phyloP scores from a whole-genome alignment of 768 basidiomycete species.

The Tricholoma hemisulphureum region DNA sequence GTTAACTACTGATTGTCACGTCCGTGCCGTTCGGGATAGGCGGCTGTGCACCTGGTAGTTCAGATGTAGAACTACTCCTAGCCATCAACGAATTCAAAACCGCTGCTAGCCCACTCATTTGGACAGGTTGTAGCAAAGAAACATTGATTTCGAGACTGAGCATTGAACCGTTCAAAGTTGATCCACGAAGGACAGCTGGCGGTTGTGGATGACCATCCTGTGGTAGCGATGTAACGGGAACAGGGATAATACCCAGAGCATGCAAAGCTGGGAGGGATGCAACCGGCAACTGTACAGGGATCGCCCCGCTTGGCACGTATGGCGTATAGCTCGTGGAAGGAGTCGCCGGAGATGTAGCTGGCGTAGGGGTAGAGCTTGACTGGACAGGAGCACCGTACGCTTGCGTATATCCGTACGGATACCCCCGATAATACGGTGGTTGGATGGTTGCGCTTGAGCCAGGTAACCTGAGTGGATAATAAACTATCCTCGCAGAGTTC shows the following conservation, averaged over 20 bases:
- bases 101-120: constrained; percentile 73
- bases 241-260: constrained; percentile 70
- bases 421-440: constrained; percentile 61
- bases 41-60: not conserved
- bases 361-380: constrained; percentile 33
- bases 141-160: constrained; percentile 79
- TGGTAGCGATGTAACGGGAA: constrained; percentile 54
- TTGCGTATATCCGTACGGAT: constrained; percentile 65
- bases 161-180: constrained; percentile 68
- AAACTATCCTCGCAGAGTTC: constrained; percentile 42
- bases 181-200: constrained; percentile 73
- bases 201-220: constrained; percentile 60
- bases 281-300: constrained; percentile 72
- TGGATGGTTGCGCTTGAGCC: constrained; percentile 33
- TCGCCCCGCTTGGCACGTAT: constrained; percentile 39
- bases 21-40: not conserved
- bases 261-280: constrained; percentile 63
- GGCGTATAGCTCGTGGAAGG: constrained; percentile 33
- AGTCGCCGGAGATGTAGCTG: constrained; percentile 26
- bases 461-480: constrained; percentile 34
- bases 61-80: constrained; percentile 26
- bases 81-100: constrained; percentile 71
- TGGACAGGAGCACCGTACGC: constrained; percentile 43
- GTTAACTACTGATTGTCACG: not conserved
- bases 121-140: constrained; percentile 65